phyloP scores from a whole-genome alignment of 83 land plant genomes.

The Diphasiastrum complanatum region DNA sequence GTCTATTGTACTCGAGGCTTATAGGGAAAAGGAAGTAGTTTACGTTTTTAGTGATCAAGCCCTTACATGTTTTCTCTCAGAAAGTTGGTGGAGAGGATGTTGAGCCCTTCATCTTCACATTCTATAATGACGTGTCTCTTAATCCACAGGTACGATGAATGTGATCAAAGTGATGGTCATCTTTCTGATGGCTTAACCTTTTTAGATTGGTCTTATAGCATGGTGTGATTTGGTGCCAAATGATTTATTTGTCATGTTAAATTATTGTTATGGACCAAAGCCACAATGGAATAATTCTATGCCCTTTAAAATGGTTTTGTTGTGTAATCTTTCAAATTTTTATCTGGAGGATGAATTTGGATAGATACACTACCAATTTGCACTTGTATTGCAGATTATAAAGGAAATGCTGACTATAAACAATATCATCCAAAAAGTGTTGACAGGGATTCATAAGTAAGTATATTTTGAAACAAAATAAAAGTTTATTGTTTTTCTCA shows the following conservation, averaged over 20 bases:
- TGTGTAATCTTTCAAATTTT: too few species aligned
- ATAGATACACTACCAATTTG: too few species aligned
- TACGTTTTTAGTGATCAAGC: too few species aligned
- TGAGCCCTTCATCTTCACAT: slow-evolving; percentile 29
- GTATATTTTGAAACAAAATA: background rate
- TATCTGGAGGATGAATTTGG: too few species aligned
- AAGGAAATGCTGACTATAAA: slow-evolving; percentile 32
- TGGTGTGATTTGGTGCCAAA: too few species aligned
- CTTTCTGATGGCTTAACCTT: background rate
- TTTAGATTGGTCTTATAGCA: background rate
- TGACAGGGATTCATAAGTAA: slow-evolving; percentile 18
- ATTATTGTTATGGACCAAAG: too few species aligned
- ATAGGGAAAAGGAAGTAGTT: too few species aligned
- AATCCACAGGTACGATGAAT: slow-evolving; percentile 28
- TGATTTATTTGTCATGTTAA: too few species aligned
- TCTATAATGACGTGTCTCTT: slow-evolving; percentile 29
- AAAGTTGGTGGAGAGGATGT: slow-evolving; percentile 23
- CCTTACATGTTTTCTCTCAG: background rate
- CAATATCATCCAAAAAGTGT: slow-evolving; percentile 26
- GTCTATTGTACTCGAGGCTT: too few species aligned
- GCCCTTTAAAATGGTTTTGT: too few species aligned
- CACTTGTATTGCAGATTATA: slow-evolving; percentile 26
- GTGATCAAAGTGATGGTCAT: background rate
- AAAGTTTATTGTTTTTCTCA: too few species aligned
- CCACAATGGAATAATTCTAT: too few species aligned